These are phyloP conservation scores for Barnettozyma pratensis DNA, from an alignment of 805 yeast species.

Conservation along the genomic window DNA sequence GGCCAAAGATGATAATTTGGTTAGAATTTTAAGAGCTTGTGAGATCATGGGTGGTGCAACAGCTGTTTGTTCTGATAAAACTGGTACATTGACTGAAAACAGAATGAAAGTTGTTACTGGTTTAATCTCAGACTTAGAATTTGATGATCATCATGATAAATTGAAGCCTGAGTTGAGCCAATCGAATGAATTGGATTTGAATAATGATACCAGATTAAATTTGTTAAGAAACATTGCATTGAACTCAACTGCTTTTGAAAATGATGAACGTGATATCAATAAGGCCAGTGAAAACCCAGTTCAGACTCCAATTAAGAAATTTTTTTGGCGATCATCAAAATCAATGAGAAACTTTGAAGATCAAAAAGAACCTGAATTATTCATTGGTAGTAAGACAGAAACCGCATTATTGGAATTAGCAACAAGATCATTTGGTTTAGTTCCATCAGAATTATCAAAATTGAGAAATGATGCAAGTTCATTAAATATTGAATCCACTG, in stretches of 20 bases:
- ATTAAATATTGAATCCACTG: slow-evolving; percentile 37
- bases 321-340: slow-evolving; percentile 16
- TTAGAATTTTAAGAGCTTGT: slow-evolving; percentile 89
- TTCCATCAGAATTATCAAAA: slow-evolving; percentile 39
- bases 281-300: slow-evolving; percentile 25
- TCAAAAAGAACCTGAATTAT: slow-evolving; percentile 42
- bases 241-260: slow-evolving; percentile 90
- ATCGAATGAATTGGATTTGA: slow-evolving; percentile 15
- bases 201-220: slow-evolving; percentile 10
- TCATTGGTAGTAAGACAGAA: slow-evolving; percentile 92
- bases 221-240: slow-evolving; percentile 56
- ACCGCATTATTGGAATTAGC: slow-evolving; percentile 78
- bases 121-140: slow-evolving; percentile 51
- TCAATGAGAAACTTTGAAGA: slow-evolving; percentile 5
- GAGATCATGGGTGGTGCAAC: slow-evolving; percentile 99
- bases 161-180: slow-evolving; percentile 10
- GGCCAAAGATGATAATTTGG: slow-evolving; percentile 95
- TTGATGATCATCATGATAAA: slow-evolving; percentile 39
- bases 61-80: slow-evolving; percentile 93
- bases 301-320: slow-evolving; percentile 16
- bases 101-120: slow-evolving; percentile 87
- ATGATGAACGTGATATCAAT: slow-evolving; percentile 28
- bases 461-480: slow-evolving; percentile 33
- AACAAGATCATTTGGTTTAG: slow-evolving; percentile 45
- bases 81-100: slow-evolving; percentile 95